Conservation (phyloP, 106 monocot genomes). For the Gastrodia elata region DNA sequence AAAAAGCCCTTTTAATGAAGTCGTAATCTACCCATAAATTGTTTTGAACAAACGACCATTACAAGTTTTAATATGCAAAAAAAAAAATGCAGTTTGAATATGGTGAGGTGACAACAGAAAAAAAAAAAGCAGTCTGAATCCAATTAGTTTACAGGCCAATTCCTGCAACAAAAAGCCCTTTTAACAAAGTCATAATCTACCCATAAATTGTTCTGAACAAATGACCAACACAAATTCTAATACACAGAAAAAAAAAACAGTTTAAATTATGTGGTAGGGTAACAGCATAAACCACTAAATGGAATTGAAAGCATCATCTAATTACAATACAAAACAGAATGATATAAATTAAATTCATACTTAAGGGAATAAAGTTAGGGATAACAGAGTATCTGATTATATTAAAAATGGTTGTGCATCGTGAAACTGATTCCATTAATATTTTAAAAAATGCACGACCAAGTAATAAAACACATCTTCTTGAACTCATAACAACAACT, state of each 20-base stretch:
- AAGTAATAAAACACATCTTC: neutral
- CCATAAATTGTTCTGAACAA: neutral
- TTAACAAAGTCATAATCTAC: neutral
- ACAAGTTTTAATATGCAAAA: neutral
- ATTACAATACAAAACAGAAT: neutral
- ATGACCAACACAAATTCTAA: neutral
- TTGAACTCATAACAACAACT: neutral
- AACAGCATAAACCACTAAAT: neutral
- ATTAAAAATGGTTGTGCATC: neutral
- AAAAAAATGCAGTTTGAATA: neutral
- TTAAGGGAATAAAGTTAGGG: neutral
- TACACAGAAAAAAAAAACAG: neutral
- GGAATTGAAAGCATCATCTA: neutral
- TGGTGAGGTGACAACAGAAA: neutral
- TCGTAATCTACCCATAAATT: neutral
- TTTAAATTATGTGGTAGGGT: neutral
- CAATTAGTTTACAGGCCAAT: too few relatives aligned
- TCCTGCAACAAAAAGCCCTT: too few relatives aligned
- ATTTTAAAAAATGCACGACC: neutral
- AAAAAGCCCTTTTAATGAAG: too few relatives aligned
- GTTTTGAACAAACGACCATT: neutral
- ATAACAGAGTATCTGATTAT: neutral
- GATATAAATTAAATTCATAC: neutral
- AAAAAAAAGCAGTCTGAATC: too few relatives aligned
- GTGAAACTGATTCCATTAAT: neutral